Evolutionary conservation across 1,284 basidiomycete species (phyloP).

Genomic region (Thecaphora frezii): DNA sequence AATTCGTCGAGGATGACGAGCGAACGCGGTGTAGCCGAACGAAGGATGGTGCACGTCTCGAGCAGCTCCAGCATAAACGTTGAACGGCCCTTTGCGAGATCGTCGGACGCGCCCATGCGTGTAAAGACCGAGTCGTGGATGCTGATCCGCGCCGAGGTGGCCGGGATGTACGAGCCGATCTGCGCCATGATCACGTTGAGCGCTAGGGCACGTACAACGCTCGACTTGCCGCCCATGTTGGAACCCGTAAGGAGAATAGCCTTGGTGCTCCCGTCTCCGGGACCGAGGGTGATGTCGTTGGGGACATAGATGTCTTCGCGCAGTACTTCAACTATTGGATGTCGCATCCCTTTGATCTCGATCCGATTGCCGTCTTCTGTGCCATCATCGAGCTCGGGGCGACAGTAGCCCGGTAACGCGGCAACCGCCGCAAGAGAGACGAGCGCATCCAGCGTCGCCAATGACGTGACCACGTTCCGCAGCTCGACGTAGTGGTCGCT

Average conservation of each 20-base stretch:
- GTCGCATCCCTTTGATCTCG: conserved; percentile 38
- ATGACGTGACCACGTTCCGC: conserved; percentile 31
- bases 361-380: conserved; percentile 10
- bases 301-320: conserved; percentile 38
- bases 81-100: conserved; percentile 77
- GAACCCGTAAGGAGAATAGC: conserved; percentile 53
- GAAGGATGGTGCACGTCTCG: conserved; percentile 86
- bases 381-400: conserved; percentile 15
- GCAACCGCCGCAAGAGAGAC: conserved; percentile 37
- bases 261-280: conserved; percentile 1
- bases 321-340: conserved; percentile 50
- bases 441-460: conserved; percentile 48
- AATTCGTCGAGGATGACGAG: conserved; percentile 53
- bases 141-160: conserved; percentile 74
- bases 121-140: conserved; percentile 90
- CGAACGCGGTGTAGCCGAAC: conserved; percentile 57
- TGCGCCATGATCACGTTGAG: conserved; percentile 89
- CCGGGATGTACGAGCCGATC: conserved; percentile 88
- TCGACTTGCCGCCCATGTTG: conserved; percentile 79
- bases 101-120: conserved; percentile 83
- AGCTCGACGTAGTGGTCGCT: conserved; percentile 32
- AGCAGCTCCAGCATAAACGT: conserved; percentile 96
- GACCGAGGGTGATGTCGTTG: conserved; percentile 42
- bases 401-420: conserved; percentile 26
- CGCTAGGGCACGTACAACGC: conserved; percentile 86